phyloP scores from a whole-genome alignment of 2,329 filamentous ascomycete species.

The Xylariaceae sp. region DNA sequence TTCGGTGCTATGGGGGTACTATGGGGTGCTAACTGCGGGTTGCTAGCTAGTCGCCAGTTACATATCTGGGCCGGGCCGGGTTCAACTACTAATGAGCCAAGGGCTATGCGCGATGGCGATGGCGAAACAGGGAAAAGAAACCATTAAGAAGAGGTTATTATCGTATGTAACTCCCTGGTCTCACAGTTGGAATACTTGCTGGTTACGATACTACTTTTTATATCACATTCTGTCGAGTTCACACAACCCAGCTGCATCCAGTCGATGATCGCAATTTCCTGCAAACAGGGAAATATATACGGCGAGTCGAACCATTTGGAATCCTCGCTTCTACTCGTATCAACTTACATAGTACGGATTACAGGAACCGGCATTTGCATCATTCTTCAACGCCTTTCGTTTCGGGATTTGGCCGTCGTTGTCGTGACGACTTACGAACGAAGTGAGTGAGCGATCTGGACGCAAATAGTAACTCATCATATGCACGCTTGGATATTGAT shows the following conservation, averaged over 20 bases:
- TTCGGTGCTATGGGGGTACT: too few species aligned
- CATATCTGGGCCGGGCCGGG: neutral
- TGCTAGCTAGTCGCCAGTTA: neutral
- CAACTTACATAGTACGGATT: too few species aligned
- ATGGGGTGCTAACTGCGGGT: neutral
- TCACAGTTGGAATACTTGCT: neutral
- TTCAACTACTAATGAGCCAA: neutral
- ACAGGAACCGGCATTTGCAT: too few species aligned
- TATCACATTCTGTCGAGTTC: neutral
- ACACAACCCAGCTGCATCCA: neutral
- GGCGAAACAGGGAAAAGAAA: neutral
- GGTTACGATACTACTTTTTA: neutral
- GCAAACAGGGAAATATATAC: neutral
- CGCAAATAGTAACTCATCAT: too few species aligned
- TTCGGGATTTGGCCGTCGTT: neutral
- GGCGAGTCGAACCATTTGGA: neutral
- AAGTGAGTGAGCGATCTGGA: too few species aligned
- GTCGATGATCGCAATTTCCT: neutral
- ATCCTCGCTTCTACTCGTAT: neutral
- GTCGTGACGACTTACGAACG: neutral
- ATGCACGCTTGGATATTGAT: too few species aligned
- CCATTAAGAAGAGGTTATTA: too few species aligned
- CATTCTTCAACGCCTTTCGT: neutral
- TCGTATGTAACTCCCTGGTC: too few species aligned
- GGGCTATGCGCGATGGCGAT: neutral